Base-by-base conservation (phyloP, 768 basidiomycete species). In the Mycena haematopus region DNA sequence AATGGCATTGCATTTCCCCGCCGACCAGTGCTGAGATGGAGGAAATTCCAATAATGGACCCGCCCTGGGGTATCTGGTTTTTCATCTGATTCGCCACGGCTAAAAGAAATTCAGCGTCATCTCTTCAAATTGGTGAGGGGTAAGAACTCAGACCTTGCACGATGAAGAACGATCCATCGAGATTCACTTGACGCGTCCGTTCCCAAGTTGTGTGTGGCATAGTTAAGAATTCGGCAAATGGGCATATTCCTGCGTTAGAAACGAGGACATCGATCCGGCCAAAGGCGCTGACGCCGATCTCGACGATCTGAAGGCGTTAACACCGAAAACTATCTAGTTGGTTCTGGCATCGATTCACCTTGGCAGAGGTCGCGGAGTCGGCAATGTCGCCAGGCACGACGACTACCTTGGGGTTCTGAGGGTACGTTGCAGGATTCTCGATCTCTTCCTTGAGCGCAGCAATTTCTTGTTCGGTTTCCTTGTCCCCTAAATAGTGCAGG, bases 1-100 rank as follows among this genome's bases (percentile, higher is more conserved):
- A 93, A 70, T 91, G 90, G 54, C 85, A 85, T 75, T 92, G 90
- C 58, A 85, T 76, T 65, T 84, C 90, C 17, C 91, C 91, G 9
- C 91, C 91, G 50, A 92, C 89, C 19, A 91, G 80, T 0, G 90
- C 91, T 27, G 88, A 90, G 61, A 92, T 91, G n/a, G 87, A 89
- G 13, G 89, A 89, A 27, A 92, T 85, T 22, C 85, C 89, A 40
- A 92, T 86, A 69, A 92, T 90, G 4, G 86, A 84, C 5, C 91
- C 91, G 4, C 90, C 89, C 70, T 86, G 86, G 2, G 89, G 89
- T 8, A 72, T 76, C 68, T 91, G 91, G 17, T 67, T 75, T 64
- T 85, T 84, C 91, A 92, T 92, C 70, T 89, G 88, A 63, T 86
- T 88, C 10, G 89, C 89, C 2, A 87, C 85, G 17, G 88, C 89